Conservation (phyloP, 257 asterid species). For the Verbascum thapsus region DNA sequence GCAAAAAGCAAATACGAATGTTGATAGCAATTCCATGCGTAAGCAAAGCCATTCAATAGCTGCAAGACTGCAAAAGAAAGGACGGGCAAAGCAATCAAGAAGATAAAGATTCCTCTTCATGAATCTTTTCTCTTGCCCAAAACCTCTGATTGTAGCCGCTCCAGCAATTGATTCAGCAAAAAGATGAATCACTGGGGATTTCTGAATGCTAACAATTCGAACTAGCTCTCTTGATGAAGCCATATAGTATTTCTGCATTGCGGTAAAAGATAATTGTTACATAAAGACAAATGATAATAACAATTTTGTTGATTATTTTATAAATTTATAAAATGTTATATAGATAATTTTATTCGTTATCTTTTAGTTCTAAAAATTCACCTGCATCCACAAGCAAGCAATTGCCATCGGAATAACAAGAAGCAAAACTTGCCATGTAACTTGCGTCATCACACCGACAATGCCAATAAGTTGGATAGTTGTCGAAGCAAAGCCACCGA, state of each 20-base stretch:
- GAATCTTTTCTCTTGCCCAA: conserved; percentile 98
- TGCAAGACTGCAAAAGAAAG: conserved; percentile 94
- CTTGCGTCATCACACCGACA: conserved; percentile 93
- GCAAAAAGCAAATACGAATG: conserved; percentile 94
- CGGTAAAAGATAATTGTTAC: neutral
- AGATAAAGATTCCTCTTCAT: conserved; percentile 96
- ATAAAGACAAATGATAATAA: neutral
- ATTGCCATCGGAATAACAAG: conserved; percentile 96
- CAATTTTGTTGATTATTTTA: too few species aligned
- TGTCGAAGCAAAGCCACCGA: conserved; percentile 99
- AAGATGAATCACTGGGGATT: conserved; percentile 93
- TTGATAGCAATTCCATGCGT: conserved; percentile 97
- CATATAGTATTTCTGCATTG: conserved; percentile 94
- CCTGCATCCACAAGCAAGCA: conserved; percentile 99
- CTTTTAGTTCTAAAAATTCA: conserved; percentile 15
- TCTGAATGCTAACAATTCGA: conserved; percentile 97
- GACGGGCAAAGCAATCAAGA: conserved; percentile 98
- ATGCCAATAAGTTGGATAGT: conserved; percentile 97
- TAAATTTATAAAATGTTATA: too few species aligned
- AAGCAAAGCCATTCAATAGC: conserved; percentile 99
- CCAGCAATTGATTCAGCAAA: conserved; percentile 97
- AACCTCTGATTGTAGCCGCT: conserved; percentile 96
- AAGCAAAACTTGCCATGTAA: conserved; percentile 96
- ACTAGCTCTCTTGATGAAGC: conserved; percentile 98
- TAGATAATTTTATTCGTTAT: too few species aligned